Conservation (phyloP, 2,329 filamentous ascomycete species). For the Paramyrothecium sp. region DNA sequence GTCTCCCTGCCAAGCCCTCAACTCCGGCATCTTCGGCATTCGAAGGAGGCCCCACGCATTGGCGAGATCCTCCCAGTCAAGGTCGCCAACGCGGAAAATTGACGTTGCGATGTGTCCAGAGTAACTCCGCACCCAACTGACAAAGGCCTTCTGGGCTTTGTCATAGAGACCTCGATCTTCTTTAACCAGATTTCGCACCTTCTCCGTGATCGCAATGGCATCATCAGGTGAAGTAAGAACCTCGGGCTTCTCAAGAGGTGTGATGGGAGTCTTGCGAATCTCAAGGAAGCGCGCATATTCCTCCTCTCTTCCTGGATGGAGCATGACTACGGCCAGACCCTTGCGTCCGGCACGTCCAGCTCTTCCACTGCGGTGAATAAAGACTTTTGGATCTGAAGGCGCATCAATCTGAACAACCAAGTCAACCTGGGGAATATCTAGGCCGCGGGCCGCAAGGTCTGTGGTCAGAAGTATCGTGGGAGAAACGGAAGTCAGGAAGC, state of each 20-base stretch:
- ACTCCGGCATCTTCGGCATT: conserved; percentile 91
- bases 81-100: conserved; percentile 79
- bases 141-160: conserved; percentile 87
- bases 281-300: conserved; percentile 87
- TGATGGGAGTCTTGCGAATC: conserved; percentile 82
- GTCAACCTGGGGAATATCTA: conserved; percentile 91
- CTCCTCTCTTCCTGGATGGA: conserved; percentile 82
- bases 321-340: conserved; percentile 80
- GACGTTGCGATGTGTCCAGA: conserved; percentile 86
- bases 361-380: conserved; percentile 88
- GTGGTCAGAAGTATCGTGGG: conserved; percentile 87
- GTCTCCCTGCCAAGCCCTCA: conserved; percentile 71
- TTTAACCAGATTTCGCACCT: conserved; percentile 58
- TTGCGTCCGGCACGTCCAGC: conserved; percentile 86
- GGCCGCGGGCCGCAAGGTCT: conserved; percentile 83
- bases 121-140: conserved; percentile 90
- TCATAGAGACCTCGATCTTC: conserved; percentile 66
- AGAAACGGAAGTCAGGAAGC: conserved; percentile 71
- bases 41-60: conserved; percentile 82
- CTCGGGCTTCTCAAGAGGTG: conserved; percentile 55
- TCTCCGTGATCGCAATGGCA: conserved; percentile 54
- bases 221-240: conserved; percentile 60
- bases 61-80: conserved; percentile 83
- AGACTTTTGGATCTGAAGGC: conserved; percentile 85
- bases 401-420: conserved; percentile 85